Evolutionary conservation across 2,329 filamentous ascomycete species (phyloP).

Genomic region (Aspergillus unguis): DNA sequence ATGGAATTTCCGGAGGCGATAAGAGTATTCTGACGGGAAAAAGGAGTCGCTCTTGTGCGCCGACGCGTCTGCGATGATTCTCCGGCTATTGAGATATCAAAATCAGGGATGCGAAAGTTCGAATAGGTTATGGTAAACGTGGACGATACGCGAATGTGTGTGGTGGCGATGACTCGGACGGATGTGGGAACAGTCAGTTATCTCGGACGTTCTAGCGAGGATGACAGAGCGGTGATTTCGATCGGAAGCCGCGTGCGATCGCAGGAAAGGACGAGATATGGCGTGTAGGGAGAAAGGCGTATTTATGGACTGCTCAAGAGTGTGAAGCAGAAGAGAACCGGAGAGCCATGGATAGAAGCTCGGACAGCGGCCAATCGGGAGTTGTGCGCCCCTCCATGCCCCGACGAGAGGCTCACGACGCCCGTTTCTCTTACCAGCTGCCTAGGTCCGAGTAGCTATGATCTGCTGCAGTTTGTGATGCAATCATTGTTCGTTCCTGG

Average conservation of each 20-base stretch:
- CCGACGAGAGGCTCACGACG: slow-evolving; percentile 29
- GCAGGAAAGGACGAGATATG: background rate
- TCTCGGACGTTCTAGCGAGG: slow-evolving; percentile 13
- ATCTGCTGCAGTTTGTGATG: background rate
- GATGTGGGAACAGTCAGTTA: slow-evolving; percentile 4
- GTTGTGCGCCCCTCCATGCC: slow-evolving; percentile 36
- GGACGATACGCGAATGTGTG: slow-evolving; percentile 7
- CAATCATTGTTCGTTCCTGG: slow-evolving; percentile 3
- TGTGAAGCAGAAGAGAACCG: background rate
- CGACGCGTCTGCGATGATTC: slow-evolving; percentile 16
- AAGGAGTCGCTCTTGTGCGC: slow-evolving; percentile 11
- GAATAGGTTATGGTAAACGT: slow-evolving; percentile 2
- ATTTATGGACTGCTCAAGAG: background rate
- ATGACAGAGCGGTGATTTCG: background rate
- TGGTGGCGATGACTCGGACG: slow-evolving; percentile 22
- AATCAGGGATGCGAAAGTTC: background rate
- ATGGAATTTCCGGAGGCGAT: slow-evolving; percentile 58
- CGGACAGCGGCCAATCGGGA: slow-evolving; percentile 31
- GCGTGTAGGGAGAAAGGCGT: slow-evolving; percentile 3
- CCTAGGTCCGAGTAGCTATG: too few species aligned
- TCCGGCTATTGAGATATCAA: background rate
- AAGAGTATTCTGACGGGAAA: slow-evolving; percentile 26
- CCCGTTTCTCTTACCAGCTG: background rate
- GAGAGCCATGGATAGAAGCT: slow-evolving; percentile 20
- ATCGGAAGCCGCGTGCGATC: slow-evolving; percentile 15